Percentiles rank a stretch among this genome's conserved stretches.
Conservation (phyloP, 2,329 filamentous ascomycete genomes). For the Exophiala oligosperma region DNA sequence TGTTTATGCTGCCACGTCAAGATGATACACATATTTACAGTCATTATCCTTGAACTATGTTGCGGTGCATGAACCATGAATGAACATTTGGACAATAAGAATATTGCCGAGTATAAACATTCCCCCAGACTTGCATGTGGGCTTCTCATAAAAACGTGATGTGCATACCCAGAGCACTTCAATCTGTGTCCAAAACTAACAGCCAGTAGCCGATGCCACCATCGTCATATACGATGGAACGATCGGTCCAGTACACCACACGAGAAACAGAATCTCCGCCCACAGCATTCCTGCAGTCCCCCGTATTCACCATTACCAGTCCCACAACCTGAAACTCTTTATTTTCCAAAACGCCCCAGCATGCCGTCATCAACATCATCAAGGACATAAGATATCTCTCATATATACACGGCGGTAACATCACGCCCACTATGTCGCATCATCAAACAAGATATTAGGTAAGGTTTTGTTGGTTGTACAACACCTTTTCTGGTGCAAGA, state of each 20-base stretch:
- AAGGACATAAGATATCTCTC: slow-evolving; percentile 10
- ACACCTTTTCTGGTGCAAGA: background rate
- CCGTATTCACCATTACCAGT: background rate
- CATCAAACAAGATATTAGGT: background rate
- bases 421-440: slow-evolving; percentile 12
- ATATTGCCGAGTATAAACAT: too few relatives aligned
- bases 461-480: background rate
- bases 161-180: background rate
- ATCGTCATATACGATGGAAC: too few relatives aligned
- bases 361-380: slow-evolving; percentile 16
- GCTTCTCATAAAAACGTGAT: too few relatives aligned
- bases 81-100: too few relatives aligned
- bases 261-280: background rate
- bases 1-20: too few relatives aligned
- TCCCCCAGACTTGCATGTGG: too few relatives aligned
- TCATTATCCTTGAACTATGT: too few relatives aligned
- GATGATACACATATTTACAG: too few relatives aligned
- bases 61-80: too few relatives aligned
- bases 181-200: background rate
- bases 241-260: background rate
- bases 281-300: background rate
- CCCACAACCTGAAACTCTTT: background rate
- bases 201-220: background rate
- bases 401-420: slow-evolving; percentile 22
- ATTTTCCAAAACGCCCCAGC: background rate